Percentiles rank a stretch among this genome's conserved stretches.
These are phyloP conservation scores for Scytalidium sp. DNA, from an alignment of 2,329 filamentous ascomycete genomes.

Conservation along the genomic window DNA sequence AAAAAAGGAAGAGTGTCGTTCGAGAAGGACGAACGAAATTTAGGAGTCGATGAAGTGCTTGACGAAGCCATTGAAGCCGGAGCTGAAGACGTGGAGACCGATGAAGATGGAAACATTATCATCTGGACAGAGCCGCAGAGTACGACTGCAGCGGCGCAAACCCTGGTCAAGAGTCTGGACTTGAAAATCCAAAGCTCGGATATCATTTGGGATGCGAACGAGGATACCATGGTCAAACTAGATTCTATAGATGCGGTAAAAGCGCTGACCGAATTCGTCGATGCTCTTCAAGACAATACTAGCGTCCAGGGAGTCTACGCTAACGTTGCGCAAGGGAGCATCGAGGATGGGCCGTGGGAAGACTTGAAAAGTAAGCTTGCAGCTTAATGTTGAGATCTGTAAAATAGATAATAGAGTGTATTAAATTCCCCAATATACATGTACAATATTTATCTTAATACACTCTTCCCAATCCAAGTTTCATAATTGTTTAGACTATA, in stretches of 20 bases:
- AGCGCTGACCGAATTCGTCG: conserved; percentile 57
- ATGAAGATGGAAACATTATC: conserved; percentile 67
- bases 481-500: background rate
- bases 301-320: conserved; percentile 78
- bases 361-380: conserved; percentile 51
- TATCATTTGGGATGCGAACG: conserved; percentile 81
- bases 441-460: too few species aligned
- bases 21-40: conserved; percentile 49
- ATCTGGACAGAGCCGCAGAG: conserved; percentile 67
- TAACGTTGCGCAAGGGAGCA: conserved; percentile 56
- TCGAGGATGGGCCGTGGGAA: conserved; percentile 53
- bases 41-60: conserved; percentile 64
- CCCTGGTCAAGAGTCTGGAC: conserved; percentile 58
- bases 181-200: conserved; percentile 71
- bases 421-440: conserved; percentile 14
- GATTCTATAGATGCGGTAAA: conserved; percentile 53
- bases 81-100: conserved; percentile 67
- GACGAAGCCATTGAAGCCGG: conserved; percentile 84
- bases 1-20: conserved; percentile 75
- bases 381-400: conserved; percentile 29
- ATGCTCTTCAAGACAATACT: conserved; percentile 60
- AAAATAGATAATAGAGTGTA: conserved; percentile 26
- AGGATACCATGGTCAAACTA: conserved; percentile 69
- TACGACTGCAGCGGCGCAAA: conserved; percentile 61
- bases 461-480: background rate